Evolutionary conservation across 1,139 yeast species (phyloP), one percentile per base, ranked within the genome.

Genomic region (Zhuliangozyma parablackwelliae): DNA sequence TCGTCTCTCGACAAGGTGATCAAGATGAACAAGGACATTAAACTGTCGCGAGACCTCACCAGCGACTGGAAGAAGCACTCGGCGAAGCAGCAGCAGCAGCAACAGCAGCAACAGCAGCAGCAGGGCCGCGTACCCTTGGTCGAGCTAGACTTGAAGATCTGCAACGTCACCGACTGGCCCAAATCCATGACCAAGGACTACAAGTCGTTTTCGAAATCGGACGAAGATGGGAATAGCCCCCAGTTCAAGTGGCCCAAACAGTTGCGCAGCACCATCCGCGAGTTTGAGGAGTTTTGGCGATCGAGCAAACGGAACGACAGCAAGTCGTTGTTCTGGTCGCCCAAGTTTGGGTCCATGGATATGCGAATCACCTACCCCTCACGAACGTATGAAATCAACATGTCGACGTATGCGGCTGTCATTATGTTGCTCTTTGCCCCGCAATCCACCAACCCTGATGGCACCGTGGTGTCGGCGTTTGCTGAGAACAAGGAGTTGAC

Each of bases 11-110:
- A 85, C 3, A 85, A 84, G 50, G 72, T 90, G 31, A 92, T 88
- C 53, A 89, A 88, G 36, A 92, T 92, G 98, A 80, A 89, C 50
- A 76, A 79, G 48, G 97, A 92, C 54, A 80, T 90, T 45, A 77
- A 77, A 45, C 67, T 75, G 42, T 84, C 95, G 1, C 69, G 69
- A 37, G 89, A 80, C 31, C 57, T 80, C 13, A 75, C 84, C 28
- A 48, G 57, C 7, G 82, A 73, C 20, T 84, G 83, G 73, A 65
- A 56, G 42, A 57, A 49, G 21, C 45, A 50, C 38, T 46, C 45
- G 21, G 40, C 45, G n/a, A 41, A 50, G 10, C 44, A 46, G 16
- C 57, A 62, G 16, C 48, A 47, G 21, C 6, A 10, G 11, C 16
- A 16, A 16, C 16, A 50, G 10, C 44, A 46, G 16, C 57, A 62